Evolutionary conservation across 2,329 filamentous ascomycete genomes (phyloP), one percentile per base, ranked within the genome.

Genomic region (Epichloe elymi): DNA sequence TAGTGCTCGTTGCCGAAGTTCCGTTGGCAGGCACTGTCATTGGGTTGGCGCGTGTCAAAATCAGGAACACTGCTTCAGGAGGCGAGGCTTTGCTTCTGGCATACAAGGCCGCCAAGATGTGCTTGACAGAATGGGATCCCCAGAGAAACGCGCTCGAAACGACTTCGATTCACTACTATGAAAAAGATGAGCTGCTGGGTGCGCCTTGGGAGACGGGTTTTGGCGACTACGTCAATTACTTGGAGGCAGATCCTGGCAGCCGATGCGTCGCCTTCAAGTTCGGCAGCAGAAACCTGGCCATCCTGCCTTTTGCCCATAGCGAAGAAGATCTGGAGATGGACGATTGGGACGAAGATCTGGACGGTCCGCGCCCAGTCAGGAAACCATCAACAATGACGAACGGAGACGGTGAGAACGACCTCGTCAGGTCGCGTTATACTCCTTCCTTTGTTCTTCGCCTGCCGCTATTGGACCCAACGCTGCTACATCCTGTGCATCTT

Each of bases 161-260:
- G 49, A 80, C 93, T 56, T 97, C 91, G 48, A 91, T 98, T 61
- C 93, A 98, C 71, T 97, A 90, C 74, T 98, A 97, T 70, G 93
- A 98, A 67, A 87, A 93, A 65, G 90, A 96, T 63, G 90, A 95
- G 63, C 74, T 91, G 55, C 81, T 85, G 57, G 82, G 85, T 49
- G 85, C 81, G 55, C 90, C 91, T 0, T 96, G 89, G 85, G 82
- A 85, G 48, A 78, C 85, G 49, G 79, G 85, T 51, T 71, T 94
- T 61, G 81, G 80, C 63, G 80, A 86, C 55, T 88, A 85, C 64
- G 78, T 82, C 66, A 95, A 86, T 65, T 86, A 86, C 60, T 73
- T 98, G 60, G 85, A 85, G 47, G 87, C 91, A 53, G 93, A 98
- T 62, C 91, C 93, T 2, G 85, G 85, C 59, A 95, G 88, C 69